These are phyloP conservation scores for Cyberlindnera samutprakarnensis DNA, from an alignment of 805 yeast species.

Conservation along the genomic window DNA sequence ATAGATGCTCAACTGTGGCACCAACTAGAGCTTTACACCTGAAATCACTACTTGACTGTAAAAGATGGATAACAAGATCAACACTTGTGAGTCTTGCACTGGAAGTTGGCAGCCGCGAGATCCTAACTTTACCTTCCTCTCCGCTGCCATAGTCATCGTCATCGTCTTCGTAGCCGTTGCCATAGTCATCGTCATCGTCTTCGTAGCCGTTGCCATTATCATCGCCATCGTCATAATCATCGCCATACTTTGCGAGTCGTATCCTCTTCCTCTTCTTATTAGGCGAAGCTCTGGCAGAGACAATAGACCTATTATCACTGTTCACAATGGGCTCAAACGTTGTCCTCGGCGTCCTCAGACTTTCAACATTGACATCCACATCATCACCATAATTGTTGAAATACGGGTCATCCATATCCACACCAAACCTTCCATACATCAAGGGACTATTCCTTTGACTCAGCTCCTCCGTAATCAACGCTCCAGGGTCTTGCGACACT, in stretches of 20 bases:
- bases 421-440: not conserved
- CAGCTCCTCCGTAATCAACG: constrained; percentile 13
- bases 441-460: not conserved
- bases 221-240: constrained; percentile 1
- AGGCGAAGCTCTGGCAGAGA: constrained; percentile 8
- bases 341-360: not conserved
- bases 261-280: constrained; percentile 1
- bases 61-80: constrained; percentile 13
- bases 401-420: not conserved
- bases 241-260: too few relatives aligned
- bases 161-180: not conserved
- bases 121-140: constrained; percentile 7
- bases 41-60: not conserved
- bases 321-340: not conserved
- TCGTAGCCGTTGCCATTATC: constrained; percentile 3
- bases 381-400: not conserved
- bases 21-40: constrained; percentile 4
- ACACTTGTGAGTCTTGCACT: constrained; percentile 14
- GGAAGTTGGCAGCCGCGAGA: constrained; percentile 18
- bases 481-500: constrained; percentile 14
- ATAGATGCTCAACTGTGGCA: constrained; percentile 22
- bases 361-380: not conserved
- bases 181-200: constrained; percentile 7
- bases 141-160: not conserved
- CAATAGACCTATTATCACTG: constrained; percentile 6